Conservation (phyloP, 2,329 filamentous ascomycete genomes). For the Hymenoscyphus fructigenus region DNA sequence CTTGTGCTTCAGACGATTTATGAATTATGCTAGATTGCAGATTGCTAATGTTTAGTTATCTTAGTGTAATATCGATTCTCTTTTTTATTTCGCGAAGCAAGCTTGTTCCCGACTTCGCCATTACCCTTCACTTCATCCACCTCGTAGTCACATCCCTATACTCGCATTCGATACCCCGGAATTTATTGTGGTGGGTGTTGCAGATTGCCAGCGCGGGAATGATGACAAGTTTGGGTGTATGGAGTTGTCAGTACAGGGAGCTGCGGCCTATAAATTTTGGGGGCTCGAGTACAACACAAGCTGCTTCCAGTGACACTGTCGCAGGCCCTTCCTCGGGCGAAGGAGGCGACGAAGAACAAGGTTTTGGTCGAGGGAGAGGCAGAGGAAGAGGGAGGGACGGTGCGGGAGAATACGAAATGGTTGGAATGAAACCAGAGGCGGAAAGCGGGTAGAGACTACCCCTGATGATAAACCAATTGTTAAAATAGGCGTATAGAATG, state of each 20-base stretch:
- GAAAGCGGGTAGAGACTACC: slow-evolving; percentile 15
- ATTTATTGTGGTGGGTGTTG: slow-evolving; percentile 83
- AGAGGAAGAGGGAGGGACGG: slow-evolving; percentile 55
- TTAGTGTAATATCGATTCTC: slow-evolving; percentile 79
- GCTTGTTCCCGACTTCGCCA: slow-evolving; percentile 89
- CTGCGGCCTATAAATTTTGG: slow-evolving; percentile 86
- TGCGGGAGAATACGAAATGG: slow-evolving; percentile 66
- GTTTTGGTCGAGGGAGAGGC: slow-evolving; percentile 50
- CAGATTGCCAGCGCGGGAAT: slow-evolving; percentile 59
- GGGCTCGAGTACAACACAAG: slow-evolving; percentile 43
- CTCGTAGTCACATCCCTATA: slow-evolving; percentile 77
- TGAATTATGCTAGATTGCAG: background rate
- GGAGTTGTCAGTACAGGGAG: slow-evolving; percentile 90
- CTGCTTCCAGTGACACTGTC: slow-evolving; percentile 21
- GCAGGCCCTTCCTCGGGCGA: slow-evolving; percentile 25
- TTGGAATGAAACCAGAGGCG: slow-evolving; percentile 46
- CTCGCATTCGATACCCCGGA: slow-evolving; percentile 70
- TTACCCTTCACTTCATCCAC: slow-evolving; percentile 84
- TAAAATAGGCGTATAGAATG: slow-evolving; percentile 22
- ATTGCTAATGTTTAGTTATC: slow-evolving; percentile 4
- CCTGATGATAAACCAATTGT: slow-evolving; percentile 14
- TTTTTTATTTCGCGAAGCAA: slow-evolving; percentile 85
- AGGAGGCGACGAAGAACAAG: slow-evolving; percentile 48
- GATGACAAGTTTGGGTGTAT: slow-evolving; percentile 75
- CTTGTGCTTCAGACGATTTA: background rate